Percentiles rank a stretch among this genome's conserved stretches.
These are phyloP conservation scores for Symmetrospora coprosmae DNA, from an alignment of 768 basidiomycete species.

Conservation along the genomic window DNA sequence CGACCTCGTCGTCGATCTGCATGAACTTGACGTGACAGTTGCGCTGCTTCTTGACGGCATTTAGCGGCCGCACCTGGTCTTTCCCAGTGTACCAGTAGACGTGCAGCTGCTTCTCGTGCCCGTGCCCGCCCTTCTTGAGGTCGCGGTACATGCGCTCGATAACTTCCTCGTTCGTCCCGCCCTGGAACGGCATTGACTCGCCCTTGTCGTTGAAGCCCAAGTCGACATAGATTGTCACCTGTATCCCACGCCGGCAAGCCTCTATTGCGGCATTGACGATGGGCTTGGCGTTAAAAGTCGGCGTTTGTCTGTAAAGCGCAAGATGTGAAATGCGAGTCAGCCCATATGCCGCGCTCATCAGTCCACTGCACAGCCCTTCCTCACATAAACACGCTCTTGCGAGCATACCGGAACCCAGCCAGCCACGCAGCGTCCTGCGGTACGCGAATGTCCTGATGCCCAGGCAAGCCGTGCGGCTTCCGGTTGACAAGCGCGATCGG, in stretches of 20 bases:
- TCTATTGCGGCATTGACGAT: constrained; percentile 49
- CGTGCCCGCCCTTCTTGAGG: constrained; percentile 42
- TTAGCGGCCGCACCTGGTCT: constrained; percentile 52
- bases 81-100: constrained; percentile 50
- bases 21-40: constrained; percentile 54
- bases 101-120: constrained; percentile 43
- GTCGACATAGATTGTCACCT: constrained; percentile 50
- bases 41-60: constrained; percentile 52
- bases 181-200: constrained; percentile 53
- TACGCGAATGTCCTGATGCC: constrained; percentile 39
- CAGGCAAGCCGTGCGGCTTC: constrained; percentile 45
- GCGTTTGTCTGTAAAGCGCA: constrained; percentile 46
- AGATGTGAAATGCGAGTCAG: not conserved
- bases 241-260: constrained; percentile 50
- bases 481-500: constrained; percentile 57
- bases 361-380: constrained; percentile 18
- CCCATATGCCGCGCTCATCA: not conserved
- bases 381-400: constrained; percentile 52
- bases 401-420: constrained; percentile 49
- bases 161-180: constrained; percentile 60
- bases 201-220: constrained; percentile 49
- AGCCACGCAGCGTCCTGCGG: constrained; percentile 60
- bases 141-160: constrained; percentile 47
- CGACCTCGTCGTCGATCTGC: constrained; percentile 51
- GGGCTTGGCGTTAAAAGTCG: constrained; percentile 55